Percentiles rank a stretch among this genome's conserved stretches.
Conservation (phyloP, 306 rosid genomes). For the Gastrolobium bilobum region DNA sequence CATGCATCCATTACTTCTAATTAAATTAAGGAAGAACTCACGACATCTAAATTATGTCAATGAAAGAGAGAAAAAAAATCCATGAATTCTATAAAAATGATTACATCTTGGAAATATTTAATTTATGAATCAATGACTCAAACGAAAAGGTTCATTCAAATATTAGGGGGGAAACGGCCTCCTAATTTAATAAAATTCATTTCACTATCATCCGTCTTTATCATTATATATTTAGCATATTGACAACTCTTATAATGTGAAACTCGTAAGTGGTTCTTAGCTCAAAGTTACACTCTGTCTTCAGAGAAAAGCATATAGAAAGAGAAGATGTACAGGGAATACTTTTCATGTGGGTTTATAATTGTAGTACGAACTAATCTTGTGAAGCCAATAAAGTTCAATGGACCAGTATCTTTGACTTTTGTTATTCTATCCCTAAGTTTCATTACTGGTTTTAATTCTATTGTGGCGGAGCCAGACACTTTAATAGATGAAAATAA, state of each 20-base stretch:
- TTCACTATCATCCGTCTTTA: neutral
- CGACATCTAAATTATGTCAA: neutral
- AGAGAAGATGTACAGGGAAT: neutral
- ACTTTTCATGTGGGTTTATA: neutral
- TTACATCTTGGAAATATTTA: neutral
- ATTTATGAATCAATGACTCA: neutral
- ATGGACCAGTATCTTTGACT: constrained; percentile 5
- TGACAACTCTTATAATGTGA: neutral
- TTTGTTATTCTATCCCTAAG: neutral
- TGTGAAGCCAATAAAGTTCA: constrained; percentile 1
- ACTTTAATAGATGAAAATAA: too few relatives aligned
- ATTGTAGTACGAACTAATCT: neutral
- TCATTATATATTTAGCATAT: neutral
- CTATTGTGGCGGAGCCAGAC: neutral
- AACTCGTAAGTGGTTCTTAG: neutral
- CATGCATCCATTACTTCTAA: neutral
- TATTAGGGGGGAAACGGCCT: neutral
- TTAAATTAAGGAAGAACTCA: neutral
- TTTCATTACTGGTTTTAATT: neutral
- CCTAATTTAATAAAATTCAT: neutral
- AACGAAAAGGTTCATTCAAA: neutral
- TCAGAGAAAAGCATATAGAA: neutral
- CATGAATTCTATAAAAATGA: neutral
- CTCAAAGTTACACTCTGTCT: neutral
- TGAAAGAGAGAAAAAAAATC: neutral